These are phyloP conservation scores for Lactarius quietus DNA, from an alignment of 768 basidiomycete species.

Conservation along the genomic window DNA sequence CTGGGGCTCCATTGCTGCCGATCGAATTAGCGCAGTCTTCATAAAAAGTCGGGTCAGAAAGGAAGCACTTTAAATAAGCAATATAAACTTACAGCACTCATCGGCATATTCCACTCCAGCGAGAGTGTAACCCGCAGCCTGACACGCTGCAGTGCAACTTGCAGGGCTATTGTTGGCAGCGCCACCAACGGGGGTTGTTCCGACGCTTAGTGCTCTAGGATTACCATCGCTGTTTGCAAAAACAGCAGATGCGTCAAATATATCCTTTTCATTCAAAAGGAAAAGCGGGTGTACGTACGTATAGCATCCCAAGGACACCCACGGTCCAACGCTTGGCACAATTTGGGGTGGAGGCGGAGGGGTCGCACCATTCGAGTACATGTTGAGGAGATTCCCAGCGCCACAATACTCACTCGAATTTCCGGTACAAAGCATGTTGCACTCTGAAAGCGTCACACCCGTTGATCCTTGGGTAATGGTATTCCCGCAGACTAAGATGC, in stretches of 20 bases:
- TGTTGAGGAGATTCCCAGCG: slow-evolving; percentile 52
- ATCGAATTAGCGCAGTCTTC: slow-evolving; percentile 51
- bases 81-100: slow-evolving; percentile 48
- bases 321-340: slow-evolving; percentile 34
- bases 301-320: slow-evolving; percentile 34
- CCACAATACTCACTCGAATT: slow-evolving; percentile 58
- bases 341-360: slow-evolving; percentile 56
- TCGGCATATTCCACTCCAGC: slow-evolving; percentile 42
- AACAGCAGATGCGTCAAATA: slow-evolving; percentile 9
- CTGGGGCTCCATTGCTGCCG: slow-evolving; percentile 46
- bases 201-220: slow-evolving; percentile 36
- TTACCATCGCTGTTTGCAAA: slow-evolving; percentile 34
- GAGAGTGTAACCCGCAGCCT: slow-evolving; percentile 44
- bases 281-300: slow-evolving; percentile 49
- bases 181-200: slow-evolving; percentile 31
- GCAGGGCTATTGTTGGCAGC: slow-evolving; percentile 48
- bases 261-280: slow-evolving; percentile 3
- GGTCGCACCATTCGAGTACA: slow-evolving; percentile 58
- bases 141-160: slow-evolving; percentile 59
- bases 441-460: too few species aligned
- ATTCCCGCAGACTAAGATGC: too few species aligned
- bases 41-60: background rate
- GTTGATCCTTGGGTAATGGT: too few species aligned
- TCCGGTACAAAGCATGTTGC: slow-evolving; percentile 45
- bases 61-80: background rate